Evolutionary conservation across 2,329 filamentous ascomycete species (phyloP), one percentile per base, ranked within the genome.

Genomic region (Colletotrichum liriopes): DNA sequence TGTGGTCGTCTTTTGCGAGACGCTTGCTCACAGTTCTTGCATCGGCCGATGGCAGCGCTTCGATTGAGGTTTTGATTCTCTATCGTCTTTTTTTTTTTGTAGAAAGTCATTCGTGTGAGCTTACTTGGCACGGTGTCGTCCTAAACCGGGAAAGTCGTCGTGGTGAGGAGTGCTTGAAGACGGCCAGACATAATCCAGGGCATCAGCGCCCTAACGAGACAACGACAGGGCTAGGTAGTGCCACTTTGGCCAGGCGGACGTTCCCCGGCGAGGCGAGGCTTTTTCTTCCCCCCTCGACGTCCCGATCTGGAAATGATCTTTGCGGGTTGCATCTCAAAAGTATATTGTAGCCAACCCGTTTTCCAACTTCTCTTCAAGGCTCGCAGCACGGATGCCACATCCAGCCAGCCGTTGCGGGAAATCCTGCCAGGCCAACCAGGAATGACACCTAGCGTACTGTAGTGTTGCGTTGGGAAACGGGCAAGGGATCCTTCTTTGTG

Each of bases 281-380:
- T 60, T 60, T 60, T 23, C 37, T 39, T 47, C 26, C 43, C 39
- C 63, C 29, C 29, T 26, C 39, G 32, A 37, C 14, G 26, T 23
- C 67, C 67, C 39, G 23, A 71, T 71, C 32, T 37, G 55, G 67
- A 52, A 67, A 71, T 67, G 62, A 67, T 71, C 55, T 65, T 37
- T 54, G 55, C 14, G 20, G 29, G 62, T 60, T 60, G 55, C 52
- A 58, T 65, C 66, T 58, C 26, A 41, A 41, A 68, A 49, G 59
- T 56, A 23, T 49, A 69, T 20, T 64, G 39, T 55, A 20, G 49
- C 45, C 39, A 41, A 39, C 32, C 58, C 55, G 45, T 68, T 61
- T 61, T 63, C 29, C 58, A 49, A 63, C 59, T 65, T 41, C 37
- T 7, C n/a, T 32, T 32, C 14, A 37, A 58, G 41, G 18, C 51